These are phyloP conservation scores for Viridothelium virens DNA, from an alignment of 495 filamentous ascomycete genomes.

Conservation along the genomic window DNA sequence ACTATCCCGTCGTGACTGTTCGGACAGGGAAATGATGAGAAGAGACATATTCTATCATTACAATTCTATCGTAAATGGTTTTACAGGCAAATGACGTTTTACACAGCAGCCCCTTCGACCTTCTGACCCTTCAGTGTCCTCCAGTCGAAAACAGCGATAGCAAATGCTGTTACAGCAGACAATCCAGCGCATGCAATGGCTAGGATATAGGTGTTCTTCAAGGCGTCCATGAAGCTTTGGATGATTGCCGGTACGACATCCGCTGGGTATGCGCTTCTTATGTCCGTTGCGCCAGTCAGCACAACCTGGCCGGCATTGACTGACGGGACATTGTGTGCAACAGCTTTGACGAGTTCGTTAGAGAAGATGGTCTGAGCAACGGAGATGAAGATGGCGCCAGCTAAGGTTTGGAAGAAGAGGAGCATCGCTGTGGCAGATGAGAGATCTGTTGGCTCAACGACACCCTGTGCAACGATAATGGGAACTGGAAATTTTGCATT, in stretches of 20 bases:
- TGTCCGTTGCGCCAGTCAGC: conserved; percentile 43
- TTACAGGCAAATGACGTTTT: neutral
- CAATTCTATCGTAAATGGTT: neutral
- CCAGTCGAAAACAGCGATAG: conserved; percentile 26
- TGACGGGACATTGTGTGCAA: conserved; percentile 32
- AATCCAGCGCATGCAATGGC: conserved; percentile 30
- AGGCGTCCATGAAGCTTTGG: conserved; percentile 49
- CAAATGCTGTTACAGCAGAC: conserved; percentile 19
- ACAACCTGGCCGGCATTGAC: conserved; percentile 40
- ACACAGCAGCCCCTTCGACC: neutral
- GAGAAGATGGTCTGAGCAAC: conserved; percentile 25
- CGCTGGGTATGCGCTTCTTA: conserved; percentile 40
- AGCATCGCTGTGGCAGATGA: conserved; percentile 6
- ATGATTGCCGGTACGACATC: conserved; percentile 45
- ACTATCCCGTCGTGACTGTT: too few relatives aligned
- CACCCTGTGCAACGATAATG: conserved; percentile 16
- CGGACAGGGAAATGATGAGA: too few relatives aligned
- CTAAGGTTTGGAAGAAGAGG: conserved; percentile 27
- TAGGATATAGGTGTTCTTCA: conserved; percentile 43
- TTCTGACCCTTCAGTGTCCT: neutral
- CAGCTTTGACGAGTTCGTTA: conserved; percentile 21
- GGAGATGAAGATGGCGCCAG: conserved; percentile 24
- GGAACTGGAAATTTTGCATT: neutral
- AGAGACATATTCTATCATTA: too few relatives aligned
- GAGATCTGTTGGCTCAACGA: conserved; percentile 9